Evolutionary conservation across 495 filamentous ascomycete species (phyloP), one percentile per base, ranked within the genome.

Genomic region (Penicillium herquei): DNA sequence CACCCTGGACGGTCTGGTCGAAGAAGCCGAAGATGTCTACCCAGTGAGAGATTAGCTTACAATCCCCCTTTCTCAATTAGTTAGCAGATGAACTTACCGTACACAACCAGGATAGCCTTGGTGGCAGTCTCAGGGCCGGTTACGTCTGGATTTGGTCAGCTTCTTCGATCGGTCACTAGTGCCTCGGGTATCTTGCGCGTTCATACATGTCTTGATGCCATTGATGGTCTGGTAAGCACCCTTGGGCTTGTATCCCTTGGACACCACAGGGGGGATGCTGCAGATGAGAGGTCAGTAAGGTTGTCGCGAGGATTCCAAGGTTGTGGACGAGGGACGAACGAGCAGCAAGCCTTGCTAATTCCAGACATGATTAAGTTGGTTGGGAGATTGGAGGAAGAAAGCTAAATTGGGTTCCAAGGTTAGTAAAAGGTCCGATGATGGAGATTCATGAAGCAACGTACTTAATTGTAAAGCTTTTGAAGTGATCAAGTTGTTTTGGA

Each of bases 191-290:
- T 26, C 4, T 26, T 26, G 21, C 21, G 21, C 21, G 21, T 26
- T 26, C 21, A 26, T 69, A 87, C 84, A 87, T 44, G 82, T 85
- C 70, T 85, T 83, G 63, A 84, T 53, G 57, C 83, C 83, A 70
- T 79, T 78, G 67, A 85, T 71, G 40, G 76, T 81, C 61, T 82
- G 78, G 64, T 84, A 87, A 63, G 78, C 70, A 49, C 84, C 84
- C 67, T 87, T 87, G 58, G 76, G 64, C 54, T 78, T 64, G 70
- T 87, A 87, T 52, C 70, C 80, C 56, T 82, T 79, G 55, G 72
- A 70, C 16, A 83, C 67, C 37, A 85, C 71, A 10, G 84, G 81
- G 6, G 83, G 82, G 53, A 84, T 75, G 13, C 75, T 59, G 17
- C 33, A 14, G 40, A 26, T 26, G 21, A 26, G 21, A 31, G 40